Base-by-base conservation (phyloP, 768 basidiomycete species). In the Boletus rex-veris region DNA sequence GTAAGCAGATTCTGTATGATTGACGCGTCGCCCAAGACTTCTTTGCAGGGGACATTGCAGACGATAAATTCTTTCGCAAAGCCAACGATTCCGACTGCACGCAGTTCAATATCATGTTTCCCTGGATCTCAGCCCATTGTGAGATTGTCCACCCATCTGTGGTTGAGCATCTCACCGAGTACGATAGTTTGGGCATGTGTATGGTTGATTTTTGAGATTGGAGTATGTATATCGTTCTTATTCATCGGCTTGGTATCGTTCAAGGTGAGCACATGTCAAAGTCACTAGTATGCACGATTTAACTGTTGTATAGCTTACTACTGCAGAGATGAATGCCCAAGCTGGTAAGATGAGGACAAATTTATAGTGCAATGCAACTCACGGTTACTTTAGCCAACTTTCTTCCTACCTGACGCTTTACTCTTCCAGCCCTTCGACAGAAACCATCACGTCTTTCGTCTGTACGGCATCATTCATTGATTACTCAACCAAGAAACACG, bases 41-140 rank as follows among this genome's bases (percentile, higher is more conserved):
- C 43, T 59, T 48, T 21, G 54, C 63, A 92, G 90, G 90, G 94
- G 94, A 98, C 65, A 86, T 95, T 42, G 83, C 91, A 41, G 95
- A 98, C 68, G 94, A 98, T 66, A 81, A 90, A 52, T 92, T 95
- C 73, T 97, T 95, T 73, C 90, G 93, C 65, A 96, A 96, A 75
- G 80, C 85, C 26, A 96, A 96, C 64, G 90, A 93, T 64, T 93
- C 92, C 2, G 94, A 96, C 65, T 90, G 90, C 54, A 91, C 92
- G 3, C 94, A 98, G 63, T 96, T 92, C 66, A 73, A 82, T 16
- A 73, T 92, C 42, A 67, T 98, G 48, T 92, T 78, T 70, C 88
- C 89, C 16, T 68, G 73, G 7, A 77, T 90, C 48, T 77, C 81
- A 38, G 78, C 89, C n/a, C 89, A 92, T 64, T 70, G 91, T 90